Evolutionary conservation across 805 yeast genomes (phyloP).

Genomic region (Zygosaccharomyces siamensis): DNA sequence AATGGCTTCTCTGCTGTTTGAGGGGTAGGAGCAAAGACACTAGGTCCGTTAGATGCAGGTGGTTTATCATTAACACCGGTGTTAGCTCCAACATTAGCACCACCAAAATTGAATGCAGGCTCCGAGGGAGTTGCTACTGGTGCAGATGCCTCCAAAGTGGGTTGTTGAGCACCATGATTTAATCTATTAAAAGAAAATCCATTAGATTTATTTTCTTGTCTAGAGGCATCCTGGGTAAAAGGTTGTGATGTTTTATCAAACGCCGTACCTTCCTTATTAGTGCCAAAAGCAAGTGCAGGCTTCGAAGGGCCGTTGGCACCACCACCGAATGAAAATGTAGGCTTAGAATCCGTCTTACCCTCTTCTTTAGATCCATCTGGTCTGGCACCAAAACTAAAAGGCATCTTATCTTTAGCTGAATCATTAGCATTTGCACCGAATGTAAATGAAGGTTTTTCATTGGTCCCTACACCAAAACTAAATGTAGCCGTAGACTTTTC

Average conservation of each 20-base stretch:
- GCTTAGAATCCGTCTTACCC: constrained; percentile 3
- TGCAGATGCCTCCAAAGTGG: background rate
- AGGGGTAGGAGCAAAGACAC: constrained; percentile 1
- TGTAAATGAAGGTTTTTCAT: constrained; percentile 2
- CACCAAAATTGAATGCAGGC: constrained; percentile 5
- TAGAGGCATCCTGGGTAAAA: background rate
- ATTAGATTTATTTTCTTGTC: background rate
- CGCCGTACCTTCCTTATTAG: constrained; percentile 1
- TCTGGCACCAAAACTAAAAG: constrained; percentile 12
- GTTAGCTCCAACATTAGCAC: background rate
- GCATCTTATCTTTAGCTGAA: constrained; percentile 1
- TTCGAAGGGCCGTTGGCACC: background rate
- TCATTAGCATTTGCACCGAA: constrained; percentile 3
- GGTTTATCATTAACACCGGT: background rate
- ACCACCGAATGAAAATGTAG: constrained; percentile 8
- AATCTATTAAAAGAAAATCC: constrained; percentile 5
- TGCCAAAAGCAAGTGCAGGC: constrained; percentile 7
- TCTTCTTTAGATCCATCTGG: background rate
- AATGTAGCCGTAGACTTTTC: constrained; percentile 10
- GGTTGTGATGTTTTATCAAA: constrained; percentile 1
- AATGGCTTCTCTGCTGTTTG: constrained; percentile 1
- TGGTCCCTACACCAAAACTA: constrained; percentile 3
- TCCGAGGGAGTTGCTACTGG: constrained; percentile 7
- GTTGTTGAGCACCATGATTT: background rate
- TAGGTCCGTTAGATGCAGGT: constrained; percentile 1